Conservation (phyloP, 140 eudicot species). For the Anethum foeniculum region DNA sequence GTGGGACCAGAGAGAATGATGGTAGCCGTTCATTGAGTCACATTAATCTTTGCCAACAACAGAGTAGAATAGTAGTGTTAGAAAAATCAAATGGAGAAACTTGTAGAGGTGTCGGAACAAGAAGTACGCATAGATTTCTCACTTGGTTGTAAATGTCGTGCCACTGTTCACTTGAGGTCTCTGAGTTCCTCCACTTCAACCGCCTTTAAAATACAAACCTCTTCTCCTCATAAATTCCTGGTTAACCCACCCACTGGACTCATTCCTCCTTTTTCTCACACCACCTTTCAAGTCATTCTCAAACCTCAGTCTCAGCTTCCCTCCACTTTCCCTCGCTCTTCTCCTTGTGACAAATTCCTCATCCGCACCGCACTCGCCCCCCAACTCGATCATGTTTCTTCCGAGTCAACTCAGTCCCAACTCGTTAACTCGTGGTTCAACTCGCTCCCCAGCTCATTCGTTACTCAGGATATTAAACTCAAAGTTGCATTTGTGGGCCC, state of each 20-base stretch:
- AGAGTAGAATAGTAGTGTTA: background rate
- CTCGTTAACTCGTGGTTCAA: constrained; percentile 38
- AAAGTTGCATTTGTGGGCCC: constrained; percentile 67
- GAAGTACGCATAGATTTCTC: constrained; percentile 51
- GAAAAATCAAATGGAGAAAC: constrained; percentile 6
- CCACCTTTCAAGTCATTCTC: constrained; percentile 63
- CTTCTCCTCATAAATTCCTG: constrained; percentile 68
- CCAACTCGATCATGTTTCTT: constrained; percentile 14
- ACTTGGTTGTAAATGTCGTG: constrained; percentile 54
- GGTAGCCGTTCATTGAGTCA: no score
- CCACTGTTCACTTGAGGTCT: constrained; percentile 46
- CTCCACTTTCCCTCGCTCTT: constrained; percentile 53
- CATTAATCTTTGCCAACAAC: background rate
- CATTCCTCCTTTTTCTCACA: constrained; percentile 51
- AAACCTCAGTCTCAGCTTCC: constrained; percentile 68
- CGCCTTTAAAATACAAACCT: constrained; percentile 69
- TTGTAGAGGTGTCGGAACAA: constrained; percentile 46
- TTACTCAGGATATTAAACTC: constrained; percentile 39
- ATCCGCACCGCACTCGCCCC: constrained; percentile 31
- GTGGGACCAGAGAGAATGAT: no score
- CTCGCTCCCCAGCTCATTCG: background rate
- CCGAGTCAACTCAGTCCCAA: constrained; percentile 24
- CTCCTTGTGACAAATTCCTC: constrained; percentile 58
- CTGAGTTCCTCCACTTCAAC: constrained; percentile 33
- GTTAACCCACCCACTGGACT: constrained; percentile 70